These are phyloP conservation scores for Gaillardinia entomophila DNA, from an alignment of 805 yeast species.

Conservation along the genomic window DNA sequence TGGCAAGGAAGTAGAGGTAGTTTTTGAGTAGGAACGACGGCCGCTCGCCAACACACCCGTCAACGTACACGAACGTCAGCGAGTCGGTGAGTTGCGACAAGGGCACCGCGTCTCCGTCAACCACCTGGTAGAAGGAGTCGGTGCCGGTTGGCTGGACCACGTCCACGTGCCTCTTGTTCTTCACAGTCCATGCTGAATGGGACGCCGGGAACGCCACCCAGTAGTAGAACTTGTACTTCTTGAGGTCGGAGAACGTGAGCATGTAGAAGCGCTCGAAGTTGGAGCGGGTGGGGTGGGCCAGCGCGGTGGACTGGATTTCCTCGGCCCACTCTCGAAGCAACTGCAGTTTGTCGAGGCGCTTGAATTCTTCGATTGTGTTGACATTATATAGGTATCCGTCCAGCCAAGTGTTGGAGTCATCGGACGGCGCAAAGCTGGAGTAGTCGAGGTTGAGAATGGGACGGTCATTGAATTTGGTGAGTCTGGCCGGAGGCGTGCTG, in stretches of 20 bases:
- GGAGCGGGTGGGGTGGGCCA: conserved; percentile 18
- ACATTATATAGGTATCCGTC: conserved; percentile 46
- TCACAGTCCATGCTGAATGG: conserved; percentile 43
- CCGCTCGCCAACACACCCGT: conserved; percentile 20
- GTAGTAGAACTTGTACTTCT: conserved; percentile 79
- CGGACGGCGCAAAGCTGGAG: conserved; percentile 19
- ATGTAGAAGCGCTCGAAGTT: conserved; percentile 37
- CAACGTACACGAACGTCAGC: conserved; percentile 24
- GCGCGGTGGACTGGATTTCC: conserved; percentile 14
- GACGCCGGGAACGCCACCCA: conserved; percentile 84
- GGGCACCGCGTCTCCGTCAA: conserved; percentile 7
- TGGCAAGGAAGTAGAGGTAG: conserved; percentile 43
- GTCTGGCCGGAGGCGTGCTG: conserved; percentile 25
- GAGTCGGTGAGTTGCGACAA: not conserved
- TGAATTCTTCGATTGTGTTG: conserved; percentile 86
- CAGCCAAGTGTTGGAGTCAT: conserved; percentile 12
- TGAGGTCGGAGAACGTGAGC: conserved; percentile 79
- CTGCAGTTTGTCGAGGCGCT: conserved; percentile 54
- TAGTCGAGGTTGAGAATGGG: conserved; percentile 32
- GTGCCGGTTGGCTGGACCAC: conserved; percentile 1
- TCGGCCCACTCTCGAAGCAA: conserved; percentile 42
- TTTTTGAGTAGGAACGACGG: conserved; percentile 58
- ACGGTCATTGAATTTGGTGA: conserved; percentile 29
- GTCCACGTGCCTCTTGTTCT: not conserved
- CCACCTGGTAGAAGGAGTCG: conserved; percentile 4